phyloP scores from a whole-genome alignment of 2,329 filamentous ascomycete species.

The Sporothrix humicola region DNA sequence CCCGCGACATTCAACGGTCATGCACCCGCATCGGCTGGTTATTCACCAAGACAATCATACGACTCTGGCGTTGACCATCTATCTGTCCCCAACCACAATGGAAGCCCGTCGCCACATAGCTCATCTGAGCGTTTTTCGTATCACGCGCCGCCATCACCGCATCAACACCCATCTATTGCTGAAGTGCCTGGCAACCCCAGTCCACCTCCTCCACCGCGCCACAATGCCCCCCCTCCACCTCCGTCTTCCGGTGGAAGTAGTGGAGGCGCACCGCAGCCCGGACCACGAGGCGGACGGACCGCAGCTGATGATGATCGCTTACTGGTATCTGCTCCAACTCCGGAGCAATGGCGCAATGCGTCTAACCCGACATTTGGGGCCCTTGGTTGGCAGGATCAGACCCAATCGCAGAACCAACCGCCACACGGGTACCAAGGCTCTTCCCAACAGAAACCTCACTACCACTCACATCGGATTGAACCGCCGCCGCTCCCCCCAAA shows the following conservation, averaged over 20 bases:
- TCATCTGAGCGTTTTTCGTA: conserved; percentile 54
- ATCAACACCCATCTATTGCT: conserved; percentile 42
- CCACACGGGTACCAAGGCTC: conserved; percentile 46
- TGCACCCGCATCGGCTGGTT: neutral
- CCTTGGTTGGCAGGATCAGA: neutral
- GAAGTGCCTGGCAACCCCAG: conserved; percentile 41
- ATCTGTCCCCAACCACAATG: conserved; percentile 45
- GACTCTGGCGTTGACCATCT: conserved; percentile 61
- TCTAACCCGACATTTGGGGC: conserved; percentile 38
- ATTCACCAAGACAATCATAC: conserved; percentile 58
- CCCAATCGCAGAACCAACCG: conserved; percentile 56
- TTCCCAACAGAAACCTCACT: conserved; percentile 31
- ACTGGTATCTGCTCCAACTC: conserved; percentile 62
- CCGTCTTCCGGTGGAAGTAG: conserved; percentile 34
- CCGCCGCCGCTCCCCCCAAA: conserved; percentile 79
- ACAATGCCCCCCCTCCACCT: conserved; percentile 35
- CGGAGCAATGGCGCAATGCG: conserved; percentile 62
- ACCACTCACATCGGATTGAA: conserved; percentile 54
- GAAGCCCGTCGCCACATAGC: conserved; percentile 55
- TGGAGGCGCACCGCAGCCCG: conserved; percentile 25
- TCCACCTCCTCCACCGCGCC: conserved; percentile 44
- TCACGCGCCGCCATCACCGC: conserved; percentile 41
- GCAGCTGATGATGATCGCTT: conserved; percentile 54
- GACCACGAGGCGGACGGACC: neutral
- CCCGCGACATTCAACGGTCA: conserved; percentile 44